These are phyloP conservation scores for Verbascum thapsus DNA, from an alignment of 257 asterid species.

Conservation along the genomic window DNA sequence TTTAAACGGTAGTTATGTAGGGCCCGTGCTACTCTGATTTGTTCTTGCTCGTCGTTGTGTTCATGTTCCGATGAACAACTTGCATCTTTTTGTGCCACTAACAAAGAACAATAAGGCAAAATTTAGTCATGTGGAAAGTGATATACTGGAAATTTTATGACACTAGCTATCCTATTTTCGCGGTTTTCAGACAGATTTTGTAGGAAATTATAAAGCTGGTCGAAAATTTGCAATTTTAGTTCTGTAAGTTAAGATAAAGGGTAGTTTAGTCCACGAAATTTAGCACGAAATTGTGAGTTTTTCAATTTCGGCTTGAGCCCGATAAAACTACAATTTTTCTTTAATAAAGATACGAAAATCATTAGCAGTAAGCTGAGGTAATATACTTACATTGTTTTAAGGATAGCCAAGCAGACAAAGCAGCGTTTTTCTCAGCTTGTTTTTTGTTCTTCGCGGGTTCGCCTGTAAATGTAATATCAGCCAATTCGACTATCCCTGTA, in stretches of 20 bases:
- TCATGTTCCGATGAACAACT: conserved; percentile 54
- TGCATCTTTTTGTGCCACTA: conserved; percentile 74
- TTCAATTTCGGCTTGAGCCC: no score
- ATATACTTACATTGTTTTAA: conserved; percentile 62
- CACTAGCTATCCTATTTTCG: no score
- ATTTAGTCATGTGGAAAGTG: no score
- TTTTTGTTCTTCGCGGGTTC: conserved; percentile 89
- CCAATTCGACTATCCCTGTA: conserved; percentile 77
- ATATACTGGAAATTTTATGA: no score
- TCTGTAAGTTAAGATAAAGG: no score
- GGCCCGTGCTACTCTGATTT: conserved; percentile 71
- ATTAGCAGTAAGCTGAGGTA: conserved; percentile 5
- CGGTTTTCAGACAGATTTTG: no score
- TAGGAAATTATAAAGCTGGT: no score
- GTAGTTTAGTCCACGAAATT: no score
- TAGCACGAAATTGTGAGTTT: no score
- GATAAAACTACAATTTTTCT: no score
- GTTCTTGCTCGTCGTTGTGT: conserved; percentile 75
- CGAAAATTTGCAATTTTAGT: no score
- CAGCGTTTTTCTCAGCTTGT: conserved; percentile 92
- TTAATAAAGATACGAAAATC: no score
- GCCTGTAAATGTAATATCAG: conserved; percentile 73
- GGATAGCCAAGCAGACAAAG: conserved; percentile 79
- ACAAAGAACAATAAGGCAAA: conserved; percentile 2
- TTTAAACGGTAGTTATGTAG: conserved; percentile 57